phyloP scores from a whole-genome alignment of 139 green algal species.

The Asterochloris erici region DNA sequence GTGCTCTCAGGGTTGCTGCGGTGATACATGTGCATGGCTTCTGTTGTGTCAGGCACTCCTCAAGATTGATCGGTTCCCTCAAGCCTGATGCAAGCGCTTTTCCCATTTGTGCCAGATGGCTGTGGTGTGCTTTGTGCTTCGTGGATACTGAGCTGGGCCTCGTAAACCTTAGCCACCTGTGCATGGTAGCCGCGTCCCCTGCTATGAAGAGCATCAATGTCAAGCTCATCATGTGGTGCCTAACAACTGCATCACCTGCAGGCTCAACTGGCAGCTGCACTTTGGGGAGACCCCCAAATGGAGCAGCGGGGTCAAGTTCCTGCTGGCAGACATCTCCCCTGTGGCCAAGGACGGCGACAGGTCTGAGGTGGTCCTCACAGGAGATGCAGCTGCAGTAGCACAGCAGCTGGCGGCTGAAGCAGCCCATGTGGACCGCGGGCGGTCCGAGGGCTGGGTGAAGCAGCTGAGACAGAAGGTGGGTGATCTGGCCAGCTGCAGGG shows the following conservation, averaged over 20 bases:
- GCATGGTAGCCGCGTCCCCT: too few species aligned
- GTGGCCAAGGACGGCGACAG: slow-evolving; percentile 36
- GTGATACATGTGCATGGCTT: too few species aligned
- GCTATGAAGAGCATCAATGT: neutral
- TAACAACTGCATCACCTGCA: slow-evolving; percentile 9
- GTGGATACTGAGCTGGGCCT: too few species aligned
- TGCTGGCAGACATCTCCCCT: slow-evolving; percentile 59
- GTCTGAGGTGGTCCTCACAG: slow-evolving; percentile 37
- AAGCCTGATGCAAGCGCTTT: too few species aligned
- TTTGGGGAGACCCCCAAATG: slow-evolving; percentile 74
- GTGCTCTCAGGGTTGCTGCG: too few species aligned
- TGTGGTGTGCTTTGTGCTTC: too few species aligned
- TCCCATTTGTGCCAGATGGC: too few species aligned
- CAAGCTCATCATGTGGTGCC: neutral
- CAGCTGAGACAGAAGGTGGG: slow-evolving; percentile 22
- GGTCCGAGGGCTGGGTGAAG: neutral
- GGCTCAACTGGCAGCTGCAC: slow-evolving; percentile 83
- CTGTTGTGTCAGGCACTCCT: too few species aligned
- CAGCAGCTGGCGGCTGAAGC: slow-evolving; percentile 23
- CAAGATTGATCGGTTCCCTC: too few species aligned
- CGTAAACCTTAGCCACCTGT: too few species aligned
- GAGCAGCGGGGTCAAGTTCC: slow-evolving; percentile 53
- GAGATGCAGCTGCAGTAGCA: slow-evolving; percentile 44
- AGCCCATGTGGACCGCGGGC: neutral
- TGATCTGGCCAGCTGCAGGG: too few species aligned